phyloP scores from a whole-genome alignment of 1,284 basidiomycete genomes.

The Leccinum pallidistipes region DNA sequence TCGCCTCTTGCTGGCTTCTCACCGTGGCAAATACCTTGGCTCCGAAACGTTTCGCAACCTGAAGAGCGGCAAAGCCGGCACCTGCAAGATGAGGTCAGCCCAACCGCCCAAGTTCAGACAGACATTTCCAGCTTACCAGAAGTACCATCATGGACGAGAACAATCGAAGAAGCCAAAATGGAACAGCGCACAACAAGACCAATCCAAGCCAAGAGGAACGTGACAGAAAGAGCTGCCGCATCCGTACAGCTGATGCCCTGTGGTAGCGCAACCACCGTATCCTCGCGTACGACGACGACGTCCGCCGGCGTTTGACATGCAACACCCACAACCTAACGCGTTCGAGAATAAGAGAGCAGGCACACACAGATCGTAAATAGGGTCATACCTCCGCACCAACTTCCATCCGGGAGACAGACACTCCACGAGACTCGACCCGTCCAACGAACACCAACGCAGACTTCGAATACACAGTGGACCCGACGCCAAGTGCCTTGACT shows the following conservation, averaged over 20 bases:
- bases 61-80: constrained; percentile 21
- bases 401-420: constrained; percentile 5
- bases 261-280: constrained; percentile 18
- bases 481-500: constrained; percentile 17
- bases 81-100: constrained; percentile 16
- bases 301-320: constrained; percentile 15
- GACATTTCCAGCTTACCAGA: constrained; percentile 18
- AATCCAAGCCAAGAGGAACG: constrained; percentile 30
- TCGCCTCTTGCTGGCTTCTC: constrained; percentile 9
- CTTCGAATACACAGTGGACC: not conserved
- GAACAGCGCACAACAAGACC: constrained; percentile 23
- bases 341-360: constrained; percentile 1
- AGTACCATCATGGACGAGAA: constrained; percentile 31
- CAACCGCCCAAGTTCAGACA: not conserved
- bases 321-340: constrained; percentile 17
- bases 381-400: constrained; percentile 10
- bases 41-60: constrained; percentile 21
- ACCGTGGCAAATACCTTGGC: constrained; percentile 25
- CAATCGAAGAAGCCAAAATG: constrained; percentile 21
- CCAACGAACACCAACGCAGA: constrained; percentile 19
- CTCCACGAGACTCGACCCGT: constrained; percentile 15
- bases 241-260: constrained; percentile 11
- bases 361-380: not conserved
- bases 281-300: constrained; percentile 14
- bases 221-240: constrained; percentile 22